Evolutionary conservation across 1,284 basidiomycete genomes (phyloP), one percentile per base, ranked within the genome.

Genomic region (Papiliotrema laurentii): DNA sequence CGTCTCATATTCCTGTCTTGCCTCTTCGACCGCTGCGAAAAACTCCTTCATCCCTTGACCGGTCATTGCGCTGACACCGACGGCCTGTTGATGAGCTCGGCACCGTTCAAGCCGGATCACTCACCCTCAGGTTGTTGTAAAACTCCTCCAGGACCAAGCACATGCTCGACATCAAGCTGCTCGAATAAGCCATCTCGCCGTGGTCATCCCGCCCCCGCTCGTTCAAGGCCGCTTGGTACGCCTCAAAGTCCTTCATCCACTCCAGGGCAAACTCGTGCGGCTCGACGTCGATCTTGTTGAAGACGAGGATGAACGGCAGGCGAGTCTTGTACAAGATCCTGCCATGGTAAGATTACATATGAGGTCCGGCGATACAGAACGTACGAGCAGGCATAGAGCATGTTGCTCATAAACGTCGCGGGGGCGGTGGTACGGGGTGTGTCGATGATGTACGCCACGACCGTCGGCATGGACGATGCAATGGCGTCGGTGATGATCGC

Each of bases 391-490:
- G 96, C 96, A 66, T 98, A 98, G 43, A 99, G 80, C 96, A 99
- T 99, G 74, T 99, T 99, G 46, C 87, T 91, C 96, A 98, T 99
- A 74, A 99, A 99, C 0, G 96, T 99, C 5, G 94, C 91, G 0
- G 96, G 96, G 0, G 92, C 85, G 0, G 86, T 86, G 10, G 92
- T 94, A 50, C 96, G 81, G 16, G 96, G 94, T 2, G 96, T 98
- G 74, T 99, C 96, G 64, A 99, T 91, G 52, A 99, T 83, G 70
- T 97, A 99, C 11, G 93, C 96, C 33, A 99, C 84, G 22, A 93
- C 89, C 0, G 94, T 88, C 0, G 96, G 96, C 54, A 97, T 78
- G 0, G 91, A 83, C 10, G 89, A 88, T 0, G 94, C 94, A 27
- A 98, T 80, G n/a, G 96, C 89, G 68, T 97, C 93, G 18, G 96